These are phyloP conservation scores for Dioszegia crocea DNA, from an alignment of 768 basidiomycete genomes.

Conservation along the genomic window DNA sequence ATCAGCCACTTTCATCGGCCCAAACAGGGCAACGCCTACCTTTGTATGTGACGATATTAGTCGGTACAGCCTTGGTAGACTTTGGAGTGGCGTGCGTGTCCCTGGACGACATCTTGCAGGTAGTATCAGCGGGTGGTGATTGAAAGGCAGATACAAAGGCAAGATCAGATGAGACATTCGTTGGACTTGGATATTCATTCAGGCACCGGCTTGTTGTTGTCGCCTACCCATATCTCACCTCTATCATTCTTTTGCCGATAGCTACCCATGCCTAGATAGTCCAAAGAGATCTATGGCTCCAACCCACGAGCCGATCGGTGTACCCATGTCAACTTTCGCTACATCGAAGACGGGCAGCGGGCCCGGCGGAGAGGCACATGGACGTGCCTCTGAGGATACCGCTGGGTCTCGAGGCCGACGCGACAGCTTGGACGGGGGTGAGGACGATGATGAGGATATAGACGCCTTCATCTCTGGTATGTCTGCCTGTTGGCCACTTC, in stretches of 20 bases:
- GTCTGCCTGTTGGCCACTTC: not conserved
- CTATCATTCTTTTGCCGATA: not conserved
- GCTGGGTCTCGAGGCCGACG: too few relatives aligned
- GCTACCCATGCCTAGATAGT: not conserved
- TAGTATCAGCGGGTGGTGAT: too few relatives aligned
- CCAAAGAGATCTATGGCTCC: not conserved
- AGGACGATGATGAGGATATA: slow-evolving; percentile 8
- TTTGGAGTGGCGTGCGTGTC: slow-evolving; percentile 11
- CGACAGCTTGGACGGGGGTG: not conserved
- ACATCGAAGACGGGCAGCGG: not conserved
- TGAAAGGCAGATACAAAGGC: not conserved
- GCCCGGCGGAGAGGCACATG: too few relatives aligned
- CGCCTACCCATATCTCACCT: not conserved
- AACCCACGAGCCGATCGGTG: not conserved
- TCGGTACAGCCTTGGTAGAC: slow-evolving; percentile 33
- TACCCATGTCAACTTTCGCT: not conserved
- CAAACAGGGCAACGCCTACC: slow-evolving; percentile 12
- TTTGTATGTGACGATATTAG: slow-evolving; percentile 37
- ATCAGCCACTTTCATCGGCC: not conserved
- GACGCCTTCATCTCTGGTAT: slow-evolving; percentile 16
- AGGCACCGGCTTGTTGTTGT: not conserved
- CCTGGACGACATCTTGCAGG: not conserved
- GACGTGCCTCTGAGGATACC: too few relatives aligned
- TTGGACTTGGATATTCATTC: too few relatives aligned
- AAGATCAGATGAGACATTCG: not conserved